Evolutionary conservation across 2,329 filamentous ascomycete genomes (phyloP).

Genomic region (Phaeophleospora eucalypticola): DNA sequence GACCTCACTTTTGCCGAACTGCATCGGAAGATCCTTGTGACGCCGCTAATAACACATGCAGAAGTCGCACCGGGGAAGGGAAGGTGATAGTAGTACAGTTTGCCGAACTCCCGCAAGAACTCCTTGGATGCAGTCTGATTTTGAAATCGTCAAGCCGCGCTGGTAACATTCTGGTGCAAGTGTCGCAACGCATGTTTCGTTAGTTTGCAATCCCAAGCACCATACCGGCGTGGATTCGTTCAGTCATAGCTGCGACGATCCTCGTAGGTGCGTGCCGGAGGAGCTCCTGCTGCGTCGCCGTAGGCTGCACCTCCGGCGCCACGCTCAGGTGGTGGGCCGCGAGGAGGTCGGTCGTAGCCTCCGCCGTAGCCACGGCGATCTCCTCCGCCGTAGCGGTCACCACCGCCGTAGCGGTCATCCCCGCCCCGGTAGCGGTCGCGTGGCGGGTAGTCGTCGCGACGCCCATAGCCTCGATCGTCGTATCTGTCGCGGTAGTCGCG

Average conservation of each 20-base stretch:
- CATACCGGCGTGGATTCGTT: constrained; percentile 16
- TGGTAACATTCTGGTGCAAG: constrained; percentile 6
- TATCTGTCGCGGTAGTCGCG: constrained; percentile 54
- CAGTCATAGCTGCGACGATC: constrained; percentile 34
- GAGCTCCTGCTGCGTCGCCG: constrained; percentile 24
- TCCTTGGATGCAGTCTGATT: constrained; percentile 24
- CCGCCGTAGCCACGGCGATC: constrained; percentile 28
- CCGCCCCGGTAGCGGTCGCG: constrained; percentile 46
- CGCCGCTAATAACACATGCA: constrained; percentile 33
- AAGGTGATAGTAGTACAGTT: constrained; percentile 29
- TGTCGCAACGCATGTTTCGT: constrained; percentile 22
- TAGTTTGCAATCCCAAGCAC: constrained; percentile 21
- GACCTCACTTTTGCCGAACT: constrained; percentile 18
- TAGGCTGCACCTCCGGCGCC: constrained; percentile 20
- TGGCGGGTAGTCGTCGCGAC: constrained; percentile 48
- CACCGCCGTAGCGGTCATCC: constrained; percentile 30
- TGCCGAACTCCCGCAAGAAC: constrained; percentile 25
- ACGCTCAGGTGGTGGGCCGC: constrained; percentile 26
- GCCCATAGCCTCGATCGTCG: constrained; percentile 60
- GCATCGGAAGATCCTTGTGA: constrained; percentile 19
- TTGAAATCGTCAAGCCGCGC: not conserved
- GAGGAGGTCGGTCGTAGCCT: constrained; percentile 31
- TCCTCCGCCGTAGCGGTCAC: constrained; percentile 13
- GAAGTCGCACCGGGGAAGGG: constrained; percentile 32
- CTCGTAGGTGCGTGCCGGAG: constrained; percentile 32